Percentiles rank a stretch among this genome's conserved stretches.
Conservation (phyloP, 2,329 filamentous ascomycete genomes). For the Penicillium frequentans region DNA sequence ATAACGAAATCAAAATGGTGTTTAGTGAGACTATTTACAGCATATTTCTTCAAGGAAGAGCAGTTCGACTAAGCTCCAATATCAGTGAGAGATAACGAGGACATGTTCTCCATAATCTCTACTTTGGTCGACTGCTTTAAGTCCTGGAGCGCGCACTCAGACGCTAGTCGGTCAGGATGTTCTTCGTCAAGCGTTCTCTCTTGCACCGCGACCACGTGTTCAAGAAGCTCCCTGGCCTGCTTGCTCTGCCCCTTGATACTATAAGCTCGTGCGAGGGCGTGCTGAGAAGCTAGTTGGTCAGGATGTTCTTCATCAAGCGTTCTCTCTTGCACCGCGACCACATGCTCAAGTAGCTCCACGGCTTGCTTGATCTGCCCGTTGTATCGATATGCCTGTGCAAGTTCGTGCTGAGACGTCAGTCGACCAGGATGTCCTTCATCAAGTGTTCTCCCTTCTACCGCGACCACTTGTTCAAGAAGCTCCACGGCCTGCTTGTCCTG, state of each 20-base stretch:
- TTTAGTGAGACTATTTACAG: too few relatives aligned
- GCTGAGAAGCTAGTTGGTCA: background rate
- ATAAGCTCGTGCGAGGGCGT: too few relatives aligned
- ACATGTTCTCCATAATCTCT: too few relatives aligned
- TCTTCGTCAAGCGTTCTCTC: background rate
- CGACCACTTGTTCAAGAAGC: background rate
- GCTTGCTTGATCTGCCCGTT: background rate
- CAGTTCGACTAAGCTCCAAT: too few relatives aligned
- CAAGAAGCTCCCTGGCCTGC: too few relatives aligned
- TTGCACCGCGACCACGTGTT: too few relatives aligned
- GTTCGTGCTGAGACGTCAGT: background rate
- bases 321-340: background rate
- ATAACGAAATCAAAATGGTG: too few relatives aligned
- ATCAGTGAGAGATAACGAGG: too few relatives aligned
- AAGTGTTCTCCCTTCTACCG: background rate
- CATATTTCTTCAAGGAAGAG: too few relatives aligned
- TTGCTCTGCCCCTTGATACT: too few relatives aligned
- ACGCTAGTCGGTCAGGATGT: background rate
- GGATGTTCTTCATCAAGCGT: background rate
- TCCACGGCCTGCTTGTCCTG: background rate
- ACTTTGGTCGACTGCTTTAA: too few relatives aligned
- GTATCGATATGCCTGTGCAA: background rate
- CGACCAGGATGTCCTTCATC: background rate
- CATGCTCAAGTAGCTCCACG: background rate
- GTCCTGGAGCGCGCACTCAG: background rate